Percentiles rank a stretch among this genome's conserved stretches.
phyloP scores from a whole-genome alignment of 805 yeast genomes.

The Yamadazyma scolyti region DNA sequence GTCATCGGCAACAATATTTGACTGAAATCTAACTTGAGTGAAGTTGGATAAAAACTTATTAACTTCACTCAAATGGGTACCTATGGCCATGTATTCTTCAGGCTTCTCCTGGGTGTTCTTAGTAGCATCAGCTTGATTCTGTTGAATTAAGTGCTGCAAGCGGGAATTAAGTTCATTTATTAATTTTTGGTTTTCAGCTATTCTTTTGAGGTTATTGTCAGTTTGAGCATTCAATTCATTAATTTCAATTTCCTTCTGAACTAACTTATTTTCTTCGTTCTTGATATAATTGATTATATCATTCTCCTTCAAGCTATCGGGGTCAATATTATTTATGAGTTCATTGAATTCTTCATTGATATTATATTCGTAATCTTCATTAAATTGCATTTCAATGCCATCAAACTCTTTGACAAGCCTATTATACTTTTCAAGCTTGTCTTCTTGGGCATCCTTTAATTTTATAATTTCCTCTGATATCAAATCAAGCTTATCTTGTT shows the following conservation, averaged over 20 bases:
- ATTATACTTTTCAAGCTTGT: conserved; percentile 22
- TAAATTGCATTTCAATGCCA: conserved; percentile 17
- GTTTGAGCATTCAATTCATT: background rate
- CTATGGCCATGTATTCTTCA: conserved; percentile 5
- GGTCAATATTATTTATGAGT: conserved; percentile 7
- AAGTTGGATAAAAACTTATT: conserved; percentile 8
- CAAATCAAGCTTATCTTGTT: conserved; percentile 25
- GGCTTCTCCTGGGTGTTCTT: background rate
- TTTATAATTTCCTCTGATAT: conserved; percentile 23
- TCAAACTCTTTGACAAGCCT: conserved; percentile 20
- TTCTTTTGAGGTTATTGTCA: background rate
- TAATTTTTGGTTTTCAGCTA: background rate
- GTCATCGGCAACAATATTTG: conserved; percentile 5
- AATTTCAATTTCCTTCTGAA: background rate
- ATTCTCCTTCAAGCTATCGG: conserved; percentile 1
- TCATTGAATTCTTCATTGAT: conserved; percentile 3
- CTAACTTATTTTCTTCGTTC: conserved; percentile 2
- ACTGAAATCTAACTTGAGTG: conserved; percentile 4
- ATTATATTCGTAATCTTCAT: conserved; percentile 1
- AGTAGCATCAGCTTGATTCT: background rate
- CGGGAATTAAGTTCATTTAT: conserved; percentile 1
- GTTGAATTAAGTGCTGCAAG: too few relatives aligned
- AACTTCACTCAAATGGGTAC: conserved; percentile 11
- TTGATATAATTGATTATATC: conserved; percentile 2
- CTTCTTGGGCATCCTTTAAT: conserved; percentile 20